Evolutionary conservation across 805 yeast species (phyloP).

Genomic region (Kluyveromyces dobzhanskii): DNA sequence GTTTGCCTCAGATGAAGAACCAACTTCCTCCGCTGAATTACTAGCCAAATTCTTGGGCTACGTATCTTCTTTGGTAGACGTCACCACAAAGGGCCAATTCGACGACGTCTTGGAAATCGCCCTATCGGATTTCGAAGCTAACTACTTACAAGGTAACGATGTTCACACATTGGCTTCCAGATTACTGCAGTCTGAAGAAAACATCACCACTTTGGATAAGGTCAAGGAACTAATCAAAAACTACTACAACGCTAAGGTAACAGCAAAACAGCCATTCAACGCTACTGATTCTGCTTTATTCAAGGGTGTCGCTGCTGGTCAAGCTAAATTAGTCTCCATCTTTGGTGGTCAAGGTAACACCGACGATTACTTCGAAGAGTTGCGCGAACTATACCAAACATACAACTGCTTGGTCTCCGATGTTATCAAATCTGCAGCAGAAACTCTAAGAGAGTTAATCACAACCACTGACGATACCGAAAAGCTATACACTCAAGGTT

Average conservation of each 20-base stretch:
- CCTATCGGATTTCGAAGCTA: slow-evolving; percentile 74
- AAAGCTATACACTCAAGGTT: slow-evolving; percentile 88
- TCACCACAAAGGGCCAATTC: slow-evolving; percentile 39
- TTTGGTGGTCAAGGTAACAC: slow-evolving; percentile 99
- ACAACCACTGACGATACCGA: slow-evolving; percentile 68
- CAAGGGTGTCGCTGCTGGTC: slow-evolving; percentile 46
- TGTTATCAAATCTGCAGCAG: slow-evolving; percentile 62
- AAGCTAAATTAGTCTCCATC: slow-evolving; percentile 67
- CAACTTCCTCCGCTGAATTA: slow-evolving; percentile 77
- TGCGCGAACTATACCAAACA: slow-evolving; percentile 71
- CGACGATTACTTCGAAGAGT: slow-evolving; percentile 95
- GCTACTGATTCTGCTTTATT: slow-evolving; percentile 53
- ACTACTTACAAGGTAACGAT: slow-evolving; percentile 67
- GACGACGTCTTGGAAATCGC: slow-evolving; percentile 63
- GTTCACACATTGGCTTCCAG: slow-evolving; percentile 83
- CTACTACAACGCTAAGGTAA: slow-evolving; percentile 57
- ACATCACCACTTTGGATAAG: slow-evolving; percentile 62
- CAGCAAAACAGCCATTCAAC: slow-evolving; percentile 41
- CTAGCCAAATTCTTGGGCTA: slow-evolving; percentile 78
- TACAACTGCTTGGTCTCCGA: slow-evolving; percentile 71
- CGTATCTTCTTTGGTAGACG: slow-evolving; percentile 42
- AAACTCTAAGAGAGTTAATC: slow-evolving; percentile 58
- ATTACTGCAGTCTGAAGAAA: slow-evolving; percentile 46
- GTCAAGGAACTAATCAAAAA: slow-evolving; percentile 68
- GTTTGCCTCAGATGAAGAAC: slow-evolving; percentile 80